Percentiles rank a stretch among this genome's conserved stretches.
Conservation (phyloP, 331 rosid genomes). For the Quercus phellos region DNA sequence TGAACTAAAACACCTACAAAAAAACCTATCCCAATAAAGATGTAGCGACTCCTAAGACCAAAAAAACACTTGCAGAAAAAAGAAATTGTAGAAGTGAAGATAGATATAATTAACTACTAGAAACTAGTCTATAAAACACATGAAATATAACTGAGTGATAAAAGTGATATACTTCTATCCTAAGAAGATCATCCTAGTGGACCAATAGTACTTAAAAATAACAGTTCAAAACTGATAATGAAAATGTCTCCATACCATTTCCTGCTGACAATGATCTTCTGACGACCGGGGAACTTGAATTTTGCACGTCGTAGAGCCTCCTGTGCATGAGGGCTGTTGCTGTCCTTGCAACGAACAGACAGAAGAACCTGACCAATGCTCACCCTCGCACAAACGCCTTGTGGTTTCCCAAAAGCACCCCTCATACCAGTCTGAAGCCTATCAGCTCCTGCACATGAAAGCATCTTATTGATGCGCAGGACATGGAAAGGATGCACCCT, state of each 20-base stretch:
- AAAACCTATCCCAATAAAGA: neutral
- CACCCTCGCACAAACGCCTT: conserved; percentile 67
- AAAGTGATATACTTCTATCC: neutral
- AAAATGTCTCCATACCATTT: conserved; percentile 45
- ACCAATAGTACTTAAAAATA: too few relatives aligned
- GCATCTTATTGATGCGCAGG: conserved; percentile 79
- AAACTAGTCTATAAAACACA: neutral
- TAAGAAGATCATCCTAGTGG: too few relatives aligned
- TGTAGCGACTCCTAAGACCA: neutral
- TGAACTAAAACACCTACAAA: neutral
- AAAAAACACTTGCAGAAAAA: neutral
- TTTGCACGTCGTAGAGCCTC: conserved; percentile 87
- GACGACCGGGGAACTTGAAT: conserved; percentile 88
- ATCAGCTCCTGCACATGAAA: conserved; percentile 89
- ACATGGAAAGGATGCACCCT: conserved; percentile 87
- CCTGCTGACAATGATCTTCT: conserved; percentile 74
- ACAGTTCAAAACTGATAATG: too few relatives aligned
- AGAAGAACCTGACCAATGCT: conserved; percentile 79
- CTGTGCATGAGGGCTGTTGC: conserved; percentile 66
- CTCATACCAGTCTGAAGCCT: conserved; percentile 91
- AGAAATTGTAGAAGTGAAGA: neutral
- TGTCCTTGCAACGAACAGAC: conserved; percentile 76
- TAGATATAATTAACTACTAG: neutral
- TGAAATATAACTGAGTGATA: neutral
- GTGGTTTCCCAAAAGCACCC: conserved; percentile 86